Conservation (phyloP, 306 rosid species). For the Betula pendula region DNA sequence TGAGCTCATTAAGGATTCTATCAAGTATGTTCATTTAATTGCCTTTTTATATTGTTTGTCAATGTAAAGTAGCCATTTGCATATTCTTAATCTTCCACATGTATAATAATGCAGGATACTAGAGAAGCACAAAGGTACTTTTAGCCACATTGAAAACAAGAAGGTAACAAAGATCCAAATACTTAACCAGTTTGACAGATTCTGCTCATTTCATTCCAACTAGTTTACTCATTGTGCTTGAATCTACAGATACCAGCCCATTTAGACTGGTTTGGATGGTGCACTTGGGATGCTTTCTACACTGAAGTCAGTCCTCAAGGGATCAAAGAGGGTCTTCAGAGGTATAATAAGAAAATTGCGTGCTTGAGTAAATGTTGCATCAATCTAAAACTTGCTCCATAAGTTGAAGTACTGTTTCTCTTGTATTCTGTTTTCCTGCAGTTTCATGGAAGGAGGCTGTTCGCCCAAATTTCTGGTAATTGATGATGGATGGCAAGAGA, state of each 20-base stretch:
- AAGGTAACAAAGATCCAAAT: constrained; percentile 25
- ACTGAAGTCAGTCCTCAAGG: constrained; percentile 56
- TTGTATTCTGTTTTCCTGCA: constrained; percentile 17
- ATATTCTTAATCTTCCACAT: background rate
- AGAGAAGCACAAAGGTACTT: constrained; percentile 63
- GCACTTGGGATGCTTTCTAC: constrained; percentile 87
- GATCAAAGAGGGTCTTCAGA: constrained; percentile 61
- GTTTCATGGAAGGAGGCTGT: constrained; percentile 58
- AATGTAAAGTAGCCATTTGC: background rate
- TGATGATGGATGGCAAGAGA: constrained; percentile 82
- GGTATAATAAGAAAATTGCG: constrained; percentile 26
- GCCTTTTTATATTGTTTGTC: background rate
- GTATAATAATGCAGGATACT: constrained; percentile 44
- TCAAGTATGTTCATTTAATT: constrained; percentile 44
- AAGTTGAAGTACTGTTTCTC: background rate
- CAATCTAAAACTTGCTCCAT: background rate
- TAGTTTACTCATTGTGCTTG: background rate
- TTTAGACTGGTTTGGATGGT: constrained; percentile 85
- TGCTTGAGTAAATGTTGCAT: background rate
- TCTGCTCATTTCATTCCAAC: background rate
- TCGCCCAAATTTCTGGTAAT: constrained; percentile 62
- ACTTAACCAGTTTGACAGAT: background rate
- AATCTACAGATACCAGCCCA: constrained; percentile 40
- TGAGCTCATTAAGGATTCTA: constrained; percentile 56
- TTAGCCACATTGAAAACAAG: constrained; percentile 55